Evolutionary conservation across 306 rosid genomes (phyloP), one percentile per base, ranked within the genome.

Genomic region (Styphnolobium japonicum): DNA sequence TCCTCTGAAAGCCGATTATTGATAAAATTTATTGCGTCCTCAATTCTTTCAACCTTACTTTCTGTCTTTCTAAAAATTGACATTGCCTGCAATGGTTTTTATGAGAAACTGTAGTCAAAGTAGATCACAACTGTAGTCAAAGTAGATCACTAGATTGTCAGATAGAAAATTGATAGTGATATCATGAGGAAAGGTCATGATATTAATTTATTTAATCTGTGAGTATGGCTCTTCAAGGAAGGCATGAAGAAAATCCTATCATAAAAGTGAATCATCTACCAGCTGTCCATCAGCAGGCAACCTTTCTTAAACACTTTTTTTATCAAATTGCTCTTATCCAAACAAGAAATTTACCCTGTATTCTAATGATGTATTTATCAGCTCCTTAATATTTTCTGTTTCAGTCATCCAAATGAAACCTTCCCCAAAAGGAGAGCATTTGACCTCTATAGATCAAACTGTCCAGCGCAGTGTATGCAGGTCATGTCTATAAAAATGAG

Each of bases 1-100:
- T 88, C 90, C 55, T 80, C 87, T 4, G 89, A 86, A 83, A 95
- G 88, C 87, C 53, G 82, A 80, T 76, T 82, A 80, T 86, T 89
- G 45, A 95, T 89, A 84, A 86, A 92, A 77, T 85, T 89, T 71
- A 92, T 86, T 51, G 93, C 92, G 64, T 95, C 98, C 77, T 91
- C 97, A 71, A 85, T 86, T 66, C 79, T 85, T 78, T 87, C 93
- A 42, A 85, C 55, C 74, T 83, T 86, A 70, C 63, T 79, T 51
- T 84, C 94, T 69, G 82, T 80, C 83, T 87, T 91, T 67, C 42
- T 89, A 79, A 88, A 79, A 36, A 78, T 77, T 40, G 92, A 84
- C 53, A 92, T 58, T 49, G 94, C 97, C 97, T 95, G 94, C 87
- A 87, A 85, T 58, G 77, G 69, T 76, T 66, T 75, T 81, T 60